Evolutionary conservation across 2,329 filamentous ascomycete genomes (phyloP).

Genomic region (Aspergillus sclerotialis): DNA sequence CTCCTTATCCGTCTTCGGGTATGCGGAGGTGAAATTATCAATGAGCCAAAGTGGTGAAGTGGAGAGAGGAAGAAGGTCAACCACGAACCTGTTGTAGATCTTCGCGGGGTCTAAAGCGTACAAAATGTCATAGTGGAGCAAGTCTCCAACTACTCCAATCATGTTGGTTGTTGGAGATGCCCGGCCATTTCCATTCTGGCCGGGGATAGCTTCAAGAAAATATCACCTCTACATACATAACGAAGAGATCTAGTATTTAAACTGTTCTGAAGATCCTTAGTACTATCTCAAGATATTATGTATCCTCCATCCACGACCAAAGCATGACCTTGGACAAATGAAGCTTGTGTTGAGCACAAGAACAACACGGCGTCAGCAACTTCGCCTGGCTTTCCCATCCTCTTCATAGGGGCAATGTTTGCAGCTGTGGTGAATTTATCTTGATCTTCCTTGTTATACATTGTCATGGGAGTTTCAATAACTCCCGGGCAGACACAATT

Average conservation of each 20-base stretch:
- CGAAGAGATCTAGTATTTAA: not conserved
- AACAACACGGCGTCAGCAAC: conserved; percentile 46
- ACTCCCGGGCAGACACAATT: conserved; percentile 36
- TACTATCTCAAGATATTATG: conserved; percentile 28
- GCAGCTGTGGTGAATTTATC: conserved; percentile 36
- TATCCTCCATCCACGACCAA: conserved; percentile 50
- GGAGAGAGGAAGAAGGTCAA: no score
- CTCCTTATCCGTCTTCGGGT: no score
- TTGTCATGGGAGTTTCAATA: conserved; percentile 44
- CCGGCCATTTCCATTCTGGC: not conserved
- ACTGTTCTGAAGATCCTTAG: not conserved
- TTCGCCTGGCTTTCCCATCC: conserved; percentile 46
- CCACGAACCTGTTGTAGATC: no score
- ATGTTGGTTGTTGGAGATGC: conserved; percentile 1
- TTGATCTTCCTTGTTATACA: conserved; percentile 31
- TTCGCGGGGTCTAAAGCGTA: no score
- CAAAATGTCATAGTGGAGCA: conserved; percentile 6
- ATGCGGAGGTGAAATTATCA: no score
- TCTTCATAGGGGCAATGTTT: conserved; percentile 44
- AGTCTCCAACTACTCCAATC: conserved; percentile 12
- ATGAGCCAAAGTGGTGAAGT: no score
- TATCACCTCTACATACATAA: no score
- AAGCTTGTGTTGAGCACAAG: conserved; percentile 42
- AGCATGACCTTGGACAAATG: conserved; percentile 48
- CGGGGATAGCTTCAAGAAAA: not conserved